Base-by-base conservation (phyloP, 1,284 basidiomycete genomes). In the Ceratorhiza oryzae-sativae region DNA sequence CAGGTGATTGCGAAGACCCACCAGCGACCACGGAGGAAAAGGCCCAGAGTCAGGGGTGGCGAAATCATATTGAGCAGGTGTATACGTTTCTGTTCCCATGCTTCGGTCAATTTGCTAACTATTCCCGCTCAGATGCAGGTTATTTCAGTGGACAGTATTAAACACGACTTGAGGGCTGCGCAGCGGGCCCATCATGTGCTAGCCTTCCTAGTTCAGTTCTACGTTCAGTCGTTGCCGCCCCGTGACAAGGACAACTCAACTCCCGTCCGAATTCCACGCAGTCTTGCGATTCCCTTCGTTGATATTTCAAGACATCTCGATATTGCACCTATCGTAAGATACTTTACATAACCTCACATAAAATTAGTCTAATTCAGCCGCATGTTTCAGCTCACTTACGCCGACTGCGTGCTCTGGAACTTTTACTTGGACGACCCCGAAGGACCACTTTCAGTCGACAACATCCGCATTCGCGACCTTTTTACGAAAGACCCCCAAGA, bases 331-430 rank as follows among this genome's bases (percentile, higher is more conserved):
- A 80, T 87, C 73, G 67, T 70, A 48, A 59, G 67, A 30, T 15
- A 13, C 3, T 45, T 27, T 5, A 56, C 34, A 23, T 25, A 20
- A 32, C n/a, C 20, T n/a, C n/a, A 34, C 12, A 6, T 9, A 1
- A 4, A 12, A 30, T 56, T 2, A 23, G 3, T 1, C 49, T 45
- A 13, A 59, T 23, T 27, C 45, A 25, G 23, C 25, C 18, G n/a
- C 36, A 20, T 8, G 41, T 62, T 62, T 49, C 46, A 70, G 74
- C 80, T 87, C 49, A 87, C 86, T 8, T 88, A 87, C 74, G 84
- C 86, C 70, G 85, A 85, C 74, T 86, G 86, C 0, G 86, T 87
- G 9, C 80, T 87, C 3, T 88, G 84, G 82, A 86, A 87, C 76
- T 85, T 82, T 80, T 72, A 80, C 56, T 77, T 78, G 23, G 77